Evolutionary conservation across 2,329 filamentous ascomycete genomes (phyloP).

Genomic region (Pochonia chlamydosporia): DNA sequence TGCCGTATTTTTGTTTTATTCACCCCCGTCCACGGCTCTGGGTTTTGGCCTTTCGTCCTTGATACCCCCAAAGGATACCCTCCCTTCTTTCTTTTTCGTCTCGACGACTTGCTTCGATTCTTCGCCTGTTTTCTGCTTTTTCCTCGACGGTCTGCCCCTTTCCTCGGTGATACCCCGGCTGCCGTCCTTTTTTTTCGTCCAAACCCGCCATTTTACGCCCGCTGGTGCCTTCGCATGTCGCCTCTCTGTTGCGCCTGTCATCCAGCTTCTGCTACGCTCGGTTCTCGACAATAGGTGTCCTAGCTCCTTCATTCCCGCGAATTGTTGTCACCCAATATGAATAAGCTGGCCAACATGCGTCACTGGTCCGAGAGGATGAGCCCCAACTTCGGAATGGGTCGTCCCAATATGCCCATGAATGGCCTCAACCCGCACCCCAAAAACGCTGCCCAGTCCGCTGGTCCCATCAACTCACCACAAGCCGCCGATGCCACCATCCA

Average conservation of each 20-base stretch:
- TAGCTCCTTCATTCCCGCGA: not conserved
- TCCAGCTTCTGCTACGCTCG: not conserved
- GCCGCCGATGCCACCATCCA: conserved; percentile 74
- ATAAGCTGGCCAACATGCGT: conserved; percentile 67
- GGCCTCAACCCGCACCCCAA: conserved; percentile 53
- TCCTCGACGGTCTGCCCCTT: not conserved
- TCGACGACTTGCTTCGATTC: conserved; percentile 7
- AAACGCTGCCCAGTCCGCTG: conserved; percentile 43
- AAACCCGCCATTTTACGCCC: conserved; percentile 4
- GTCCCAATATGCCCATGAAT: conserved; percentile 51
- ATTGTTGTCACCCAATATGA: conserved; percentile 45
- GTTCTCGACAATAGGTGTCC: conserved; percentile 3
- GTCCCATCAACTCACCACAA: conserved; percentile 61
- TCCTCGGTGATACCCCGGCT: conserved; percentile 17
- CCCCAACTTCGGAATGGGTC: conserved; percentile 61
- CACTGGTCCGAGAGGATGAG: conserved; percentile 67
- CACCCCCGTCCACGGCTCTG: not conserved
- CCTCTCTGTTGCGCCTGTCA: not conserved
- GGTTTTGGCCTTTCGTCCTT: conserved; percentile 1
- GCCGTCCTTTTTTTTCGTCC: conserved; percentile 19
- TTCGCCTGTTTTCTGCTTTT: not conserved
- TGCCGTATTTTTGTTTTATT: conserved; percentile 5
- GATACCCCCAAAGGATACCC: conserved; percentile 15
- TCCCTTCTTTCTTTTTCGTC: conserved; percentile 15
- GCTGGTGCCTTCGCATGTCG: conserved; percentile 8